Evolutionary conservation across 1,139 yeast species (phyloP).

Genomic region (Saccharomyces hybrid): DNA sequence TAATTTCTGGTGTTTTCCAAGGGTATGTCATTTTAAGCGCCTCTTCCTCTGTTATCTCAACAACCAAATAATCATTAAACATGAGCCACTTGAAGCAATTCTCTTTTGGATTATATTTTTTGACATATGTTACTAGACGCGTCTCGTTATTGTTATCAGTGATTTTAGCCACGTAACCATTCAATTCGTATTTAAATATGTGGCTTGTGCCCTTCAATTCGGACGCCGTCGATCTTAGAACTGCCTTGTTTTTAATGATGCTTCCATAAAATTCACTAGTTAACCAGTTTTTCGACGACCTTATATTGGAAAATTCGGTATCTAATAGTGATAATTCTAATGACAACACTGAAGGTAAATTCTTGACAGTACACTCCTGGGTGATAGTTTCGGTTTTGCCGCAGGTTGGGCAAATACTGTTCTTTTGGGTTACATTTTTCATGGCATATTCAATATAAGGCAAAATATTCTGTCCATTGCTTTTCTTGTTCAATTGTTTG

Average conservation of each 20-base stretch:
- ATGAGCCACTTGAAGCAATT: constrained; percentile 55
- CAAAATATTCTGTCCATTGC: constrained; percentile 35
- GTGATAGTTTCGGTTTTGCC: constrained; percentile 47
- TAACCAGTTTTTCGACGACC: constrained; percentile 49
- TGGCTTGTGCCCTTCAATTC: constrained; percentile 32
- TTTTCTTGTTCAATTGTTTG: constrained; percentile 21
- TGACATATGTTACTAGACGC: constrained; percentile 53
- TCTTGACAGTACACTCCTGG: constrained; percentile 41
- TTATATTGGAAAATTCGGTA: constrained; percentile 43
- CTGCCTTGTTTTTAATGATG: constrained; percentile 34
- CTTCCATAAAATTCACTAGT: constrained; percentile 51
- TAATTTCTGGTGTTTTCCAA: constrained; percentile 81
- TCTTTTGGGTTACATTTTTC: constrained; percentile 42
- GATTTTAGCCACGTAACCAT: constrained; percentile 65
- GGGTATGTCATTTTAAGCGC: constrained; percentile 57
- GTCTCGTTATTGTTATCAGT: constrained; percentile 50
- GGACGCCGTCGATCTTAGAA: constrained; percentile 36
- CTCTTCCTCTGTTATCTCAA: constrained; percentile 60
- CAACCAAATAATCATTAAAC: constrained; percentile 90
- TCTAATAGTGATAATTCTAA: constrained; percentile 50
- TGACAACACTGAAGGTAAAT: constrained; percentile 60
- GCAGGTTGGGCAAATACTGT: constrained; percentile 47
- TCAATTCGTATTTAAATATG: constrained; percentile 45
- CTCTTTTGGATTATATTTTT: constrained; percentile 35
- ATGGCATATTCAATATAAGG: constrained; percentile 55